Conservation (phyloP, 208 protist species). For the Trypanosoma mega region DNA sequence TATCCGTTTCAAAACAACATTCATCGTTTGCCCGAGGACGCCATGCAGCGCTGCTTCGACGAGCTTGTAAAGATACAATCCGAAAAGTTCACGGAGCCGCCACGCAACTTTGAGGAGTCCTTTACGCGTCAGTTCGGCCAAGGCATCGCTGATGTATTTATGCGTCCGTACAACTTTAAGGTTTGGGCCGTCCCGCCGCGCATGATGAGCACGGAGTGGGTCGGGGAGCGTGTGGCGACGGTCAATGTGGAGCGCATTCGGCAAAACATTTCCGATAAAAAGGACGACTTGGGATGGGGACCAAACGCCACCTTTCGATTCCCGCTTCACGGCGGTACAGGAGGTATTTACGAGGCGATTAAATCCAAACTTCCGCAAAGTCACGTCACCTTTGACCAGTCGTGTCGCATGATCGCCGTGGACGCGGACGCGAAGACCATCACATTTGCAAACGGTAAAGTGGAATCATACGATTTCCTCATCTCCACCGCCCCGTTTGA, state of each 20-base stretch:
- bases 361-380: conserved; percentile 37
- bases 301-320: conserved; percentile 82
- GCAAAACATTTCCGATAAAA: conserved; percentile 42
- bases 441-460: conserved; percentile 34
- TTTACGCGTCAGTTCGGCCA: conserved; percentile 60
- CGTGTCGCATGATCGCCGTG: conserved; percentile 35
- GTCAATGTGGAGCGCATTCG: conserved; percentile 57
- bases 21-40: conserved; percentile 52
- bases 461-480: conserved; percentile 49
- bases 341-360: conserved; percentile 57
- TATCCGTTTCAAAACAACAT: conserved; percentile 86
- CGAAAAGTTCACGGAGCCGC: conserved; percentile 23
- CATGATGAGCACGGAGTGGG: conserved; percentile 68
- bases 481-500: conserved; percentile 57
- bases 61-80: conserved; percentile 40
- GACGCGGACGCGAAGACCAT: conserved; percentile 34
- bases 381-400: conserved; percentile 28
- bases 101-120: conserved; percentile 59
- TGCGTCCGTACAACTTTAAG: conserved; percentile 85
- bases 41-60: conserved; percentile 41
- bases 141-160: conserved; percentile 64
- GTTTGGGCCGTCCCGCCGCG: conserved; percentile 70
- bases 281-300: conserved; percentile 70
- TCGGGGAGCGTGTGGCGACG: conserved; percentile 75
- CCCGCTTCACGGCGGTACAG: conserved; percentile 61